phyloP scores from a whole-genome alignment of 805 yeast genomes.

The Kockiozyma suomiensis region DNA sequence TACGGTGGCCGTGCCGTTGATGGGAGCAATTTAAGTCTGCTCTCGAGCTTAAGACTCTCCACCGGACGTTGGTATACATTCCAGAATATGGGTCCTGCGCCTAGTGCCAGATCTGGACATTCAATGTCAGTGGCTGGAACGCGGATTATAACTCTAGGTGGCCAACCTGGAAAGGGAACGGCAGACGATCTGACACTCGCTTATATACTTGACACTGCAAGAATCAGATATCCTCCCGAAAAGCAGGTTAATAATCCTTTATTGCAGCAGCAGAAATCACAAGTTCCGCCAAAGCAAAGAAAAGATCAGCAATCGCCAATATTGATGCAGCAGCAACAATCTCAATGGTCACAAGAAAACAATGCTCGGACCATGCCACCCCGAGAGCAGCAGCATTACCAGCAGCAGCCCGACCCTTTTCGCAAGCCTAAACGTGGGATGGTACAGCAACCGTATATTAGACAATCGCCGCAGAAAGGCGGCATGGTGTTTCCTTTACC shows the following conservation, averaged over 20 bases:
- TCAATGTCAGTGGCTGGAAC: constrained; percentile 74
- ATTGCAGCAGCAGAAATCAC: constrained; percentile 10
- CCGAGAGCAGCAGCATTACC: background rate
- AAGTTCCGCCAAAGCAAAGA: background rate
- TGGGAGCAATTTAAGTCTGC: constrained; percentile 66
- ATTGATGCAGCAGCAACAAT: no score
- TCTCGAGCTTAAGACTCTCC: constrained; percentile 75
- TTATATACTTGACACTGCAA: constrained; percentile 62
- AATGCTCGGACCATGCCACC: background rate
- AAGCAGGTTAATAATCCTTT: background rate
- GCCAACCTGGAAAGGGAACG: constrained; percentile 61
- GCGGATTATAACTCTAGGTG: constrained; percentile 85
- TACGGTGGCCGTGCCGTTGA: constrained; percentile 85
- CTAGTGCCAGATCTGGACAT: constrained; percentile 91
- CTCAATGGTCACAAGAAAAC: background rate
- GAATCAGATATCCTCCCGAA: constrained; percentile 49
- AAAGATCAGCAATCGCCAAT: background rate
- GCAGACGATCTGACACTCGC: constrained; percentile 54
- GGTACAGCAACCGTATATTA: constrained; percentile 3
- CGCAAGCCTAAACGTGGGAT: background rate
- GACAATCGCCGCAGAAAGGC: constrained; percentile 10
- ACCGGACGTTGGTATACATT: constrained; percentile 73
- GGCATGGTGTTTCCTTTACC: constrained; percentile 9
- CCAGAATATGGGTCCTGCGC: constrained; percentile 56
- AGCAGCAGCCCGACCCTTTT: constrained; percentile 1